Evolutionary conservation across 108 stramenopile species (phyloP), one percentile per base, ranked within the genome.

Genomic region (Pseudonitzschia multistriata): DNA sequence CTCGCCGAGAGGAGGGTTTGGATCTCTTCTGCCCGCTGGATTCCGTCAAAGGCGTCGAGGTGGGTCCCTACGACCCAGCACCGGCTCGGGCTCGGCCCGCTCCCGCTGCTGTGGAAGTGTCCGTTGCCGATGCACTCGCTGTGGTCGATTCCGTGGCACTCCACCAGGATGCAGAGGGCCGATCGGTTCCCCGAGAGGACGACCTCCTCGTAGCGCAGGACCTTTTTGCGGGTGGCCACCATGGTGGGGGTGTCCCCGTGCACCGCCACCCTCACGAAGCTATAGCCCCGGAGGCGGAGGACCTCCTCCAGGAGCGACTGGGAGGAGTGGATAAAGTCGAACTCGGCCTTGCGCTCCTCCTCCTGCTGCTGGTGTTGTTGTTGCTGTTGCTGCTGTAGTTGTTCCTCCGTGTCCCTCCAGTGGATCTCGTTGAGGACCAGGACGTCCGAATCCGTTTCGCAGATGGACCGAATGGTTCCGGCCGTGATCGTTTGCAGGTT

Each of bases 371-470:
- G 7, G 19, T 21, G 13, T 42, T 42, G 13, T 42, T 3, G n/a
- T 53, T 0, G 19, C 10, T 1, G 52, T 24, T 53, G 52, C 8
- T 3, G 11, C 10, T 11, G 52, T 22, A 1, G 19, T 21, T 25
- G 19, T 8, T 7, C 7, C 7, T 49, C 33, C 40, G 22, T 40
- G 4, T 71, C 70, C 0, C 56, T 11, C 70, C 70, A 71, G 21
- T 71, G 70, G 21, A 57, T 57, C 34, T 71, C 70, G 34, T 71
- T 71, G 34, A 71, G 60, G 1, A 71, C 56, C 25, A 71, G 29
- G 37, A 53, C 40, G 45, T 71, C 70, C 28, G 59, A 40, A 47
- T 71, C 39, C 34, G 70, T 42, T 1, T 61, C 54, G 19, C 39
- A 49, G 10, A 71, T 60, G 28, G 70, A 57, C 6, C 34, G 34